phyloP scores from a whole-genome alignment of 345 rosid species.

The Sonneratia alba region DNA sequence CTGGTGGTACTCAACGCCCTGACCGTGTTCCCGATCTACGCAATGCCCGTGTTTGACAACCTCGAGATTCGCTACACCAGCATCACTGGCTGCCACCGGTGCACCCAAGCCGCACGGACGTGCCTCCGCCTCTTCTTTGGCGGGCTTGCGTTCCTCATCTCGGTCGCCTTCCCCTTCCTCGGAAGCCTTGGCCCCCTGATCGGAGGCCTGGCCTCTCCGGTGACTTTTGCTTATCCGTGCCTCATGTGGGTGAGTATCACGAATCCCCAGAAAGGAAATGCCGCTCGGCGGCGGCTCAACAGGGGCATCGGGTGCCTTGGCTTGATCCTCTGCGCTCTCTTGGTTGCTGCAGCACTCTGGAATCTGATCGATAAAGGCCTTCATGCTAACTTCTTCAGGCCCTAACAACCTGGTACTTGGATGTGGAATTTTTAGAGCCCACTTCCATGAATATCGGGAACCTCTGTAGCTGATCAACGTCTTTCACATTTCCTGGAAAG shows the following conservation, averaged over 20 bases:
- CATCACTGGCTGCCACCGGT: slow-evolving; percentile 6
- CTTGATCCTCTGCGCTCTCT: slow-evolving; percentile 14
- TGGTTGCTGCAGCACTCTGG: slow-evolving; percentile 34
- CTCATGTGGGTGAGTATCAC: slow-evolving; percentile 42
- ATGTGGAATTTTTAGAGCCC: too few relatives aligned
- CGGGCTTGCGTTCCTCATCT: slow-evolving; percentile 27
- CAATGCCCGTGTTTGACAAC: slow-evolving; percentile 50
- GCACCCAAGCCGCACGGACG: slow-evolving; percentile 11
- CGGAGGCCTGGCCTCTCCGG: slow-evolving; percentile 35
- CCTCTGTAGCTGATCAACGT: too few relatives aligned
- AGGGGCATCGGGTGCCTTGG: slow-evolving; percentile 36
- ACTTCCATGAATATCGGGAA: too few relatives aligned
- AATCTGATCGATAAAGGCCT: slow-evolving; percentile 8
- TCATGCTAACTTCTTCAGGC: background rate
- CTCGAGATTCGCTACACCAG: slow-evolving; percentile 20
- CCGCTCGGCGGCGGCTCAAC: slow-evolving; percentile 38
- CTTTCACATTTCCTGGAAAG: too few relatives aligned
- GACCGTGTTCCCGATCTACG: slow-evolving; percentile 39
- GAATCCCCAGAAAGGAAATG: slow-evolving; percentile 3
- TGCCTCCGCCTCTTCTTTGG: slow-evolving; percentile 29
- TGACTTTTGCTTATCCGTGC: slow-evolving; percentile 46
- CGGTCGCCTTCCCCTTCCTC: slow-evolving; percentile 40
- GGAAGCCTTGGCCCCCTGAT: slow-evolving; percentile 26
- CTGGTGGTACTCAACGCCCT: slow-evolving; percentile 24
- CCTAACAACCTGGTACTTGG: background rate